Base-by-base conservation (phyloP, 306 rosid species). In the Arachis hypogaea region DNA sequence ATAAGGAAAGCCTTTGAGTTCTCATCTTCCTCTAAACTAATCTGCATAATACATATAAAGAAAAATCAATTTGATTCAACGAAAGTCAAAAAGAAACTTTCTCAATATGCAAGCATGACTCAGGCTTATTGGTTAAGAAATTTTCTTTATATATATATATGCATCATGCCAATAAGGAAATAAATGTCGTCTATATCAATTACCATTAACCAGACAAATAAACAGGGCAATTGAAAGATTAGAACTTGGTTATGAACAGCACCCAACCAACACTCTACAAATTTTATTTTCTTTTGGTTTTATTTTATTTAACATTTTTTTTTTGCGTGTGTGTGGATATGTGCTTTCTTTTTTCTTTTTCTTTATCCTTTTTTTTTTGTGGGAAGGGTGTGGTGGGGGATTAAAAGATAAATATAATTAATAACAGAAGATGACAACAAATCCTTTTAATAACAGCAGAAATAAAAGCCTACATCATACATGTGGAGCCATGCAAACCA, bases 1-100 rank as follows among this genome's bases (percentile, higher is more conserved):
- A 94, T 88, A 56, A 86, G 90, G 85, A 94, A 94, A 58, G 83
- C 88, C 85, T 84, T 89, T n/a, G 87, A 71, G 82, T 80, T 83
- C 71, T 80, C 93, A 66, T 86, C 97, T 68, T 77, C 92, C 71
- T 75, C 97, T 66, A 82, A 77, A 83, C 80, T 85, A 71, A 80
- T 79, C 97, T 89, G 89, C 88, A 88, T 45, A 74, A 82, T 75
- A 74, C 58, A 77, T 29, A 77, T 3, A 55, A 73, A 46, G 49
- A 18, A 40, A 61, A 65, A 44, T 71, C 36, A 33, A 55, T 9
- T 66, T 12, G 12, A 50, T 18, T 51, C 58, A 58, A 36, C 4
- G 57, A 18, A 77, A 50, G 9, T 22, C 14, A 28, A 43, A 40
- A 66, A 62, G 30, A 63, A 38, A 60, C 71, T 18, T 14, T 43